Conservation (phyloP, 148 eudicot species). For the Chenopodium formosanum region DNA sequence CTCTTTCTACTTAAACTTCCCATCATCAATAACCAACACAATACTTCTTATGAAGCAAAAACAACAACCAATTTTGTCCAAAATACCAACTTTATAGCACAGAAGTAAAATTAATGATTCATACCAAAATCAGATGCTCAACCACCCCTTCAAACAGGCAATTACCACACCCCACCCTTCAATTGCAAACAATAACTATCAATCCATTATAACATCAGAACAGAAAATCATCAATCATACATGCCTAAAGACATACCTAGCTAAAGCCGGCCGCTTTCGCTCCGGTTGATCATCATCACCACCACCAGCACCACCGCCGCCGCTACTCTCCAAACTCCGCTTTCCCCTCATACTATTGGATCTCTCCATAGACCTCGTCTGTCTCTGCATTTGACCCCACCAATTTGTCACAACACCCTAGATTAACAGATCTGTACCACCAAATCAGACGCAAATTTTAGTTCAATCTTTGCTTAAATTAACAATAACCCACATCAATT, state of each 20-base stretch:
- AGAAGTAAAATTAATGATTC: neutral
- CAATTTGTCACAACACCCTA: conserved; percentile 24
- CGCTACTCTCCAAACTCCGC: conserved; percentile 53
- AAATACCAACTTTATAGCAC: neutral
- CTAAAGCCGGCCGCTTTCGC: conserved; percentile 73
- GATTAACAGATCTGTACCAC: conserved; percentile 42
- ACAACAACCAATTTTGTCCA: neutral
- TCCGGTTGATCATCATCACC: conserved; percentile 62
- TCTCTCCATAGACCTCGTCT: conserved; percentile 73
- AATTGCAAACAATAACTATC: conserved; percentile 5
- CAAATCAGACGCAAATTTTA: conserved; percentile 16
- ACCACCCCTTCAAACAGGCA: neutral
- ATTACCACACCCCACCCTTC: neutral
- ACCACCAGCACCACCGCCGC: conserved; percentile 33
- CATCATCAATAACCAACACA: neutral
- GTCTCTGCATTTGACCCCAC: conserved; percentile 44
- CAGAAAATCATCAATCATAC: conserved; percentile 2
- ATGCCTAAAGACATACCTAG: conserved; percentile 41
- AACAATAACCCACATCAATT: conserved; percentile 1
- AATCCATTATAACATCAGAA: neutral
- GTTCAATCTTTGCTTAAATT: conserved; percentile 1
- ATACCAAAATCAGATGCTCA: neutral
- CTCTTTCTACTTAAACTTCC: neutral
- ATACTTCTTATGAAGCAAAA: neutral
- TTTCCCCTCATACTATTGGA: conserved; percentile 77